Base-by-base conservation (phyloP, 2,329 filamentous ascomycete genomes). In the Phyllosticta citrichinensis region DNA sequence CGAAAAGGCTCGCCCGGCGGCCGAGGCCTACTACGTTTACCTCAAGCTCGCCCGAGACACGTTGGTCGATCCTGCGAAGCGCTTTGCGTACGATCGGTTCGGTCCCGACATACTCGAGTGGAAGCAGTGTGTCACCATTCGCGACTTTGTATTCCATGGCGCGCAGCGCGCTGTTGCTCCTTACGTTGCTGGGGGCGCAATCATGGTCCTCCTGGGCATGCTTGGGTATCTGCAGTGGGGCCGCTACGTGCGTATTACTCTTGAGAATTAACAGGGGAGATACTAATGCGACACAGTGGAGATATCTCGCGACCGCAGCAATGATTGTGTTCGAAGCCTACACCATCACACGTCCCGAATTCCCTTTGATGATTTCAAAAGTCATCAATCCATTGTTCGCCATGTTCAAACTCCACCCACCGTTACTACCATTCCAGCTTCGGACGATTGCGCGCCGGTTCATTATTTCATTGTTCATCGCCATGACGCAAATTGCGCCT, bases 1-100 rank as follows among this genome's bases (percentile, higher is more conserved):
- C 40, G 71, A 73, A 24, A 71, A 73, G 52, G 72, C 72, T 57
- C 73, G 73, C 17, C 73, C 74, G 52, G 68, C 64, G 2, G 68
- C 74, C 14, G 79, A 82, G 60, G 67, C 70, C 68, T 81, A 87
- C 74, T 97, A 96, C 74, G 85, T 97, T 55, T 85, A 88, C 68
- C 81, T 97, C 68, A 93, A 92, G 77, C 79, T 86, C 54, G 91
- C 91, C 5, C 84, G 90, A 69, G 94, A 97, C 68, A 89, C 87
- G 0, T 83, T 97, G 17, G 76, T 84, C n/a, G 85, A 94, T 69
- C 84, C 88, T 2, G 85, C 84, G 0, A 86, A 83, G 68, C 82
- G 91, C 61, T 96, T 94, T 71, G 91, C 90, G 8, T 97, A 97
- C 75, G 91, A 96, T 71, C 85, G 91, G 55, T 91, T 96, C 71